phyloP scores from a whole-genome alignment of 257 asterid species.

The Ocimum tenuiflorum region DNA sequence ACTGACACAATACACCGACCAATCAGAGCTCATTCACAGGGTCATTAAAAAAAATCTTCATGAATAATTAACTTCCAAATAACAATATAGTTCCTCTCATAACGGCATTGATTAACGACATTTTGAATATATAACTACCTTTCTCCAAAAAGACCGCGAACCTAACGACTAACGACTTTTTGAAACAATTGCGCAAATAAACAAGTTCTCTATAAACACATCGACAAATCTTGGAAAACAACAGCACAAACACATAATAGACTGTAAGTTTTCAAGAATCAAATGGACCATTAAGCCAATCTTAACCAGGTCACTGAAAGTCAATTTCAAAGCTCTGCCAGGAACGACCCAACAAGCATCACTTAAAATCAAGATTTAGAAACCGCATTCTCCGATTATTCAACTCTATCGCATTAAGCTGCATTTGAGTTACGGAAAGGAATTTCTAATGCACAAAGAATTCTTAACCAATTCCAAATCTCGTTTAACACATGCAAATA shows the following conservation, averaged over 20 bases:
- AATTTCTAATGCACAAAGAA: slow-evolving; percentile 1
- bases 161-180: background rate
- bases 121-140: background rate
- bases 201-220: background rate
- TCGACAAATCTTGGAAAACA: background rate
- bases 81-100: background rate
- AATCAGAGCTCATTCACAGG: background rate
- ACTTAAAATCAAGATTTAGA: slow-evolving; percentile 14
- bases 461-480: slow-evolving; percentile 15
- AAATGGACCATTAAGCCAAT: background rate
- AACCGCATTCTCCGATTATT: background rate
- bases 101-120: background rate
- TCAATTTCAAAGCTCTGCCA: background rate
- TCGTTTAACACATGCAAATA: slow-evolving; percentile 6
- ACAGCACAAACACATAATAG: background rate
- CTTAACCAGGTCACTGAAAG: background rate
- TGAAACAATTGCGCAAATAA: background rate
- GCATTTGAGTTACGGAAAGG: slow-evolving; percentile 8
- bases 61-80: slow-evolving; percentile 5
- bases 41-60: background rate
- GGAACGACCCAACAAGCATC: slow-evolving; percentile 2
- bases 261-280: background rate
- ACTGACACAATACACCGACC: background rate
- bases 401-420: slow-evolving; percentile 4
- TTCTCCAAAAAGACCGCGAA: background rate